Percentiles rank a stretch among this genome's conserved stretches.
These are phyloP conservation scores for Phytophthora brassicae DNA, from an alignment of 352 stramenopile species.

Conservation along the genomic window DNA sequence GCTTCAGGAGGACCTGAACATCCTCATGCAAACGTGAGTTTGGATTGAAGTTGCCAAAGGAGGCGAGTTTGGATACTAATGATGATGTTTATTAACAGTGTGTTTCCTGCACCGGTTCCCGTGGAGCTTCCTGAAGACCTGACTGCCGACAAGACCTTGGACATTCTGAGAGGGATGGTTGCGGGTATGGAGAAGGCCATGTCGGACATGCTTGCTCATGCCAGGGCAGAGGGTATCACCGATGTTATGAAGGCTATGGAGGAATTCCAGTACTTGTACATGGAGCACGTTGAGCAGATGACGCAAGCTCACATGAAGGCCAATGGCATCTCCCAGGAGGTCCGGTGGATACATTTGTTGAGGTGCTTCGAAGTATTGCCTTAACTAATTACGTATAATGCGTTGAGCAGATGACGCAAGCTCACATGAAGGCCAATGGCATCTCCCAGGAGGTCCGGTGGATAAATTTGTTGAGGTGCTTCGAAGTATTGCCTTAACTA, in stretches of 20 bases:
- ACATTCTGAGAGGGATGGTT: slow-evolving; percentile 66
- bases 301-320: slow-evolving; percentile 68
- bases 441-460: slow-evolving; percentile 58
- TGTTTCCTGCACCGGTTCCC: slow-evolving; percentile 54
- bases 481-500: too few species aligned
- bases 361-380: too few species aligned
- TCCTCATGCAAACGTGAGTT: slow-evolving; percentile 61
- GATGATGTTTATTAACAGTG: slow-evolving; percentile 27
- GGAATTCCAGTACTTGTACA: slow-evolving; percentile 76
- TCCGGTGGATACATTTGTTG: slow-evolving; percentile 13
- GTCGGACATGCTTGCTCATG: slow-evolving; percentile 72
- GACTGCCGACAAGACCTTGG: slow-evolving; percentile 67
- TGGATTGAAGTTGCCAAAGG: neutral
- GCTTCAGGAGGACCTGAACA: slow-evolving; percentile 69
- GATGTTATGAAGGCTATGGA: slow-evolving; percentile 70
- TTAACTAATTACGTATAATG: too few species aligned
- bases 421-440: slow-evolving; percentile 63
- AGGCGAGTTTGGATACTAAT: slow-evolving; percentile 4
- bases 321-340: slow-evolving; percentile 60
- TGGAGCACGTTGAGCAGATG: slow-evolving; percentile 76
- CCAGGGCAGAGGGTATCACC: slow-evolving; percentile 68
- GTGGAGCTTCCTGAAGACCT: slow-evolving; percentile 70
- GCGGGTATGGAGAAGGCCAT: slow-evolving; percentile 81
- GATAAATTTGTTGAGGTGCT: neutral
- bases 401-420: slow-evolving; percentile 66